Conservation (phyloP, 2,329 filamentous ascomycete genomes). For the Cryphonectria parasitica region DNA sequence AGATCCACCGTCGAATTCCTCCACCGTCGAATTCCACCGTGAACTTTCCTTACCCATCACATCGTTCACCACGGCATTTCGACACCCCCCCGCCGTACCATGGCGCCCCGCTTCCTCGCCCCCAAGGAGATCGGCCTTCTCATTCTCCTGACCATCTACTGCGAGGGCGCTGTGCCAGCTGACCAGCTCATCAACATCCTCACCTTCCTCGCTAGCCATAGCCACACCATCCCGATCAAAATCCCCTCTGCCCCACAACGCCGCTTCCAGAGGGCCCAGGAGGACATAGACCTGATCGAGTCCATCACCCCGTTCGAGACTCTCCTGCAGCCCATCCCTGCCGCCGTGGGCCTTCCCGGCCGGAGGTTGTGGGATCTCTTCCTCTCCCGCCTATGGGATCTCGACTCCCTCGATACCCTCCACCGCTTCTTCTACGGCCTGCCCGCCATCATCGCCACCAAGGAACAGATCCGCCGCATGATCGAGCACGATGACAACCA, state of each 20-base stretch:
- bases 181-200: conserved; percentile 46
- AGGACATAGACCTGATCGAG: conserved; percentile 55
- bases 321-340: conserved; percentile 56
- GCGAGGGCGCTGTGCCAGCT: conserved; percentile 59
- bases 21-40: too few species aligned
- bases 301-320: conserved; percentile 63
- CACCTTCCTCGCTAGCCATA: conserved; percentile 45
- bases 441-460: conserved; percentile 60
- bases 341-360: conserved; percentile 66
- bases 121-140: conserved; percentile 85
- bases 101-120: conserved; percentile 60
- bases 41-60: neutral
- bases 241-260: conserved; percentile 31
- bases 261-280: conserved; percentile 54
- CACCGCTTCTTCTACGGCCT: conserved; percentile 73
- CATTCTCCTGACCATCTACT: conserved; percentile 80
- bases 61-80: neutral
- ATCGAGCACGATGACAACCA: conserved; percentile 54
- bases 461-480: conserved; percentile 61
- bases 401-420: conserved; percentile 82
- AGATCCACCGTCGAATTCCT: too few species aligned
- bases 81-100: neutral
- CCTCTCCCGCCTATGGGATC: conserved; percentile 77
- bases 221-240: conserved; percentile 46
- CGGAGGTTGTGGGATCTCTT: conserved; percentile 88